A percentile compares a stretch with the other conserved stretches of the same genome.
These are phyloP conservation scores for Alisma plantagoaquatica DNA, from an alignment of 106 monocot species.

Conservation along the genomic window DNA sequence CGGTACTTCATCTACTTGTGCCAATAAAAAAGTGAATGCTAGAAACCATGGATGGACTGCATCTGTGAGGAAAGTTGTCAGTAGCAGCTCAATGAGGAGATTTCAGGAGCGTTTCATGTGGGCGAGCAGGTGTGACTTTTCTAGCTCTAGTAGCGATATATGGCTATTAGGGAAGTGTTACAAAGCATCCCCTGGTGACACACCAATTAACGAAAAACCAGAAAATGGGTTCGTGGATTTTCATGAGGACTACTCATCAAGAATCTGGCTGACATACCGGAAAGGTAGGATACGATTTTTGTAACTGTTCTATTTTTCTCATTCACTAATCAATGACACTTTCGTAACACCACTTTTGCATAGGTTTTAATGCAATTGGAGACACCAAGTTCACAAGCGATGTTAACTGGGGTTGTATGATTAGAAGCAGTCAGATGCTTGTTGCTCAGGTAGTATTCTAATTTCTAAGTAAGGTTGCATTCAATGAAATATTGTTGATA, in stretches of 20 bases:
- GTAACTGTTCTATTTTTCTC: neutral
- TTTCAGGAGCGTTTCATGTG: slow-evolving; percentile 71
- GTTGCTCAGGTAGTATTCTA: slow-evolving; percentile 68
- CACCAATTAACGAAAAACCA: slow-evolving; percentile 13
- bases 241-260: slow-evolving; percentile 79
- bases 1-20: slow-evolving; percentile 15
- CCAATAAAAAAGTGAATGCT: slow-evolving; percentile 24
- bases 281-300: slow-evolving; percentile 44
- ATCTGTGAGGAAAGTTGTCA: slow-evolving; percentile 45
- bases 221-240: slow-evolving; percentile 36
- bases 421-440: slow-evolving; percentile 99
- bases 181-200: slow-evolving; percentile 40
- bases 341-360: neutral
- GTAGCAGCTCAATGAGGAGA: slow-evolving; percentile 53
- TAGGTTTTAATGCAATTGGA: slow-evolving; percentile 81
- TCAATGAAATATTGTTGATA: neutral
- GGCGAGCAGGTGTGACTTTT: slow-evolving; percentile 34
- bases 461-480: neutral
- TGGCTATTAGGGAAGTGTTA: slow-evolving; percentile 89
- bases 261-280: slow-evolving; percentile 94
- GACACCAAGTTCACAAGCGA: slow-evolving; percentile 76
- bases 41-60: slow-evolving; percentile 55
- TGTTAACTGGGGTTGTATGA: slow-evolving; percentile 99
- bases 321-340: neutral
- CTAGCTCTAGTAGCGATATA: slow-evolving; percentile 57